These are phyloP conservation scores for Zasmidium angulare DNA, from an alignment of 2,329 filamentous ascomycete species.

Conservation along the genomic window DNA sequence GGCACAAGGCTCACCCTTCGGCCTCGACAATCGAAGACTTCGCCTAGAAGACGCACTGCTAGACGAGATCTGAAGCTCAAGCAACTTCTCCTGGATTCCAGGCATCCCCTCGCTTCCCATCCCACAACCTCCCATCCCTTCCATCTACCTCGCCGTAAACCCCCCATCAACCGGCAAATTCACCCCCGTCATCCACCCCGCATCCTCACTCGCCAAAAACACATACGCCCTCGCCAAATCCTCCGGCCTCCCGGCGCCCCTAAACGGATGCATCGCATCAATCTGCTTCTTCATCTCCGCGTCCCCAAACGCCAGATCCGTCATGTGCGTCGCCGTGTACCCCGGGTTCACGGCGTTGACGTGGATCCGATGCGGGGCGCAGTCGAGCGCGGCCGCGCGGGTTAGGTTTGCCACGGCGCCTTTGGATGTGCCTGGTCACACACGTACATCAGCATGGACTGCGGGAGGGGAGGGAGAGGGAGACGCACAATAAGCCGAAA, in stretches of 20 bases:
- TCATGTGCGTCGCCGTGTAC: constrained; percentile 20
- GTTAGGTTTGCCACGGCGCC: constrained; percentile 24
- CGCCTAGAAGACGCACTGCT: background rate
- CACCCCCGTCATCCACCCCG: constrained; percentile 22
- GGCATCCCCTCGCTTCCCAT: background rate
- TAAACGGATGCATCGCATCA: constrained; percentile 16
- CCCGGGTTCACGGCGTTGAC: constrained; percentile 23
- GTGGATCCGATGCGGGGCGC: constrained; percentile 18
- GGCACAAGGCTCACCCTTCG: background rate
- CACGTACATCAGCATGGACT: background rate
- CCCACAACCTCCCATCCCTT: background rate
- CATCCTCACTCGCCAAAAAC: constrained; percentile 25
- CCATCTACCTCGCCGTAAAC: constrained; percentile 11
- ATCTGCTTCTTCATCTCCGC: constrained; percentile 1
- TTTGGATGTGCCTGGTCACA: constrained; percentile 15
- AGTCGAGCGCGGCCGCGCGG: constrained; percentile 21
- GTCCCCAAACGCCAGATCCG: constrained; percentile 14
- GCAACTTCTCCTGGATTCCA: background rate
- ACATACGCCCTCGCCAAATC: constrained; percentile 24
- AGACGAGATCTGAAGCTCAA: background rate
- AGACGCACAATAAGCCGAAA: constrained; percentile 15
- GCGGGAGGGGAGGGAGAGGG: background rate
- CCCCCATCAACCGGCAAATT: constrained; percentile 22
- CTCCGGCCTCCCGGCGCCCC: constrained; percentile 17
- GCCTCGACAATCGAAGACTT: background rate